Percentiles rank a stretch among this genome's conserved stretches.
Conservation (phyloP, 192 early-diverging fungal genomes). For the Coemansia sp. region DNA sequence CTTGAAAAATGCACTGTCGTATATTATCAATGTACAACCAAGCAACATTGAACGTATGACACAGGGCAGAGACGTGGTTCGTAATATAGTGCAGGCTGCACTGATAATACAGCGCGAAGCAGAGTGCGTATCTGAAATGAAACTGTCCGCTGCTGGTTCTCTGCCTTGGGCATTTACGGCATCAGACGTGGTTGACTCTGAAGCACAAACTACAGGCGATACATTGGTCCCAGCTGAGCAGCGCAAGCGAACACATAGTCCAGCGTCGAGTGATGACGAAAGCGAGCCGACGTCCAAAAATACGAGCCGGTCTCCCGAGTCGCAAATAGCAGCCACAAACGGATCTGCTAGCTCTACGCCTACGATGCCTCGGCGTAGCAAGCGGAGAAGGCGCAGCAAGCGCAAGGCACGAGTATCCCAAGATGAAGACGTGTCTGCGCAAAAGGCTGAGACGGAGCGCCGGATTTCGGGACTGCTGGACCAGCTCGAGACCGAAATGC, state of each 20-base stretch:
- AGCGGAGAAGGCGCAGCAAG: slow-evolving; percentile 4
- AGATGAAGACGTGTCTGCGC: slow-evolving; percentile 5
- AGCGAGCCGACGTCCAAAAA: background rate
- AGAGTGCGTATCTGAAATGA: too few species aligned
- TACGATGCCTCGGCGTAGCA: background rate
- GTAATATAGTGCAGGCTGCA: background rate
- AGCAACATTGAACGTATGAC: too few species aligned
- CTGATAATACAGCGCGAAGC: background rate
- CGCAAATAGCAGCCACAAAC: background rate
- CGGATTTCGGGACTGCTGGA: slow-evolving; percentile 19
- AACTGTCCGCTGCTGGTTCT: background rate
- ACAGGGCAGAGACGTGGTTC: background rate
- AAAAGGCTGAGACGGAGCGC: background rate
- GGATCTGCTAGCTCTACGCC: background rate
- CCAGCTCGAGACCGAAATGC: slow-evolving; percentile 16
- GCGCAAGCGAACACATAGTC: slow-evolving; percentile 1
- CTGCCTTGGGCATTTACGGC: background rate
- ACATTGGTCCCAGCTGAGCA: background rate
- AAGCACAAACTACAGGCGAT: too few species aligned
- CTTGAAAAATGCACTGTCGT: too few species aligned
- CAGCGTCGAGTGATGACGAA: background rate
- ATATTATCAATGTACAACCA: too few species aligned
- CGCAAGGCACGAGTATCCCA: background rate
- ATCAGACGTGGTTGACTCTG: background rate
- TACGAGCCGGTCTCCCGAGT: background rate